Evolutionary conservation across 805 yeast species (phyloP).

Genomic region (Cyberlindnera bimundalis): DNA sequence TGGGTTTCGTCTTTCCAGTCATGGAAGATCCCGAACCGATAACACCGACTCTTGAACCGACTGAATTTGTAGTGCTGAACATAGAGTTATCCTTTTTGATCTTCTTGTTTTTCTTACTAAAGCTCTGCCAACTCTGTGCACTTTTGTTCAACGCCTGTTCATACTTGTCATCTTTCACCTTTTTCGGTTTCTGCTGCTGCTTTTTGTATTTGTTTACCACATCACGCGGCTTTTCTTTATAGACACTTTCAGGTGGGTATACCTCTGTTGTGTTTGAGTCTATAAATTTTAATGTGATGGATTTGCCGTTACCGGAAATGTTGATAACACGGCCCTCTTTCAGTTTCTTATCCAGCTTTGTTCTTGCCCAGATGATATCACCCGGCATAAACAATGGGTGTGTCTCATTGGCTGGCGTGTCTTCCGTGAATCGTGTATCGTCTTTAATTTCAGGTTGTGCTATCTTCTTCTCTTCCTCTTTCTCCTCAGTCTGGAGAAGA

Average conservation of each 20-base stretch:
- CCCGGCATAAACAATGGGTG: constrained; percentile 7
- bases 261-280: constrained; percentile 13
- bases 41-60: constrained; percentile 21
- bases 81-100: constrained; percentile 4
- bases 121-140: constrained; percentile 22
- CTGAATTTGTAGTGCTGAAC: constrained; percentile 12
- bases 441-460: neutral
- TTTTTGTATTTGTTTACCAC: constrained; percentile 12
- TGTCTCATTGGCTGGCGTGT: too few relatives aligned
- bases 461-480: neutral
- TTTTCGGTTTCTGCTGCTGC: constrained; percentile 8
- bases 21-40: constrained; percentile 15
- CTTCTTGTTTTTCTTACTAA: constrained; percentile 18
- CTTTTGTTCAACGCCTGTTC: constrained; percentile 14
- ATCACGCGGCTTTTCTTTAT: constrained; percentile 14
- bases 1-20: constrained; percentile 8
- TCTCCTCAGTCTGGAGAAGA: constrained; percentile 10
- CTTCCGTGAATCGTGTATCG: neutral
- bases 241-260: constrained; percentile 11
- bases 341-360: constrained; percentile 9
- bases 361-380: constrained; percentile 16
- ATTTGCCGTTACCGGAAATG: constrained; percentile 20
- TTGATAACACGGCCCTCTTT: constrained; percentile 16
- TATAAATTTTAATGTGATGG: constrained; percentile 12
- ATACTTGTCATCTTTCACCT: constrained; percentile 9